phyloP scores from a whole-genome alignment of 108 stramenopile genomes.

The Parietichytrium sp. region DNA sequence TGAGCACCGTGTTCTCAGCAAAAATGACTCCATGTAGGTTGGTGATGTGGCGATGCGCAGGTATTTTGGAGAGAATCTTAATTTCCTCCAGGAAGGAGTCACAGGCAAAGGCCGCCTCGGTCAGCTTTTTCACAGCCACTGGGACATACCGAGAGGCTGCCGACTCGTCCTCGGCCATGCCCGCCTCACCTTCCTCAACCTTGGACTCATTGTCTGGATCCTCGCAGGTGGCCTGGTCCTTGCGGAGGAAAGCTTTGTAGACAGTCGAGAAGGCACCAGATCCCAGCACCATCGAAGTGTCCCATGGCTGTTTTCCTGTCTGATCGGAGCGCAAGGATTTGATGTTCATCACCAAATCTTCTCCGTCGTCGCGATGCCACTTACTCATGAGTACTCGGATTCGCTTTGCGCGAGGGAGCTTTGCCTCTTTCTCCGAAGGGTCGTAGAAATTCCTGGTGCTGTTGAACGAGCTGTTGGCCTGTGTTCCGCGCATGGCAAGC shows the following conservation, averaged over 20 bases:
- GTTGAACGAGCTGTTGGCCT: not conserved
- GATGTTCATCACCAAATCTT: not conserved
- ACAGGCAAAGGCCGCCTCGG: conserved; percentile 7
- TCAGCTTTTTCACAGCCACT: conserved; percentile 19
- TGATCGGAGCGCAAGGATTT: not conserved
- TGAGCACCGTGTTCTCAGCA: conserved; percentile 16
- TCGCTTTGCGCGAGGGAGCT: not conserved
- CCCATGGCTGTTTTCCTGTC: not conserved
- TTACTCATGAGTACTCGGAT: not conserved
- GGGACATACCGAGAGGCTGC: not conserved
- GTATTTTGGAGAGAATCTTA: conserved; percentile 31
- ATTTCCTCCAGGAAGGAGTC: conserved; percentile 21
- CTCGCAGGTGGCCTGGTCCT: not conserved
- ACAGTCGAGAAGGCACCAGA: conserved; percentile 30
- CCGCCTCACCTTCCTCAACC: not conserved
- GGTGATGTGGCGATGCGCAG: not conserved
- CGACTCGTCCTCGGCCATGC: not conserved
- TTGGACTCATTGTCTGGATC: not conserved
- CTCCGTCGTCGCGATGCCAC: not conserved
- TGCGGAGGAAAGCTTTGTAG: not conserved
- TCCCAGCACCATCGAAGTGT: not conserved
- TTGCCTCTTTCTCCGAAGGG: not conserved
- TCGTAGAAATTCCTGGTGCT: conserved; percentile 12
- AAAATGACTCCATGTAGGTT: not conserved
- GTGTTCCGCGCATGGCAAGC: too few species aligned